Evolutionary conservation across 2,329 filamentous ascomycete species (phyloP), one percentile per base, ranked within the genome.

Genomic region (Aspergillus glaucus): DNA sequence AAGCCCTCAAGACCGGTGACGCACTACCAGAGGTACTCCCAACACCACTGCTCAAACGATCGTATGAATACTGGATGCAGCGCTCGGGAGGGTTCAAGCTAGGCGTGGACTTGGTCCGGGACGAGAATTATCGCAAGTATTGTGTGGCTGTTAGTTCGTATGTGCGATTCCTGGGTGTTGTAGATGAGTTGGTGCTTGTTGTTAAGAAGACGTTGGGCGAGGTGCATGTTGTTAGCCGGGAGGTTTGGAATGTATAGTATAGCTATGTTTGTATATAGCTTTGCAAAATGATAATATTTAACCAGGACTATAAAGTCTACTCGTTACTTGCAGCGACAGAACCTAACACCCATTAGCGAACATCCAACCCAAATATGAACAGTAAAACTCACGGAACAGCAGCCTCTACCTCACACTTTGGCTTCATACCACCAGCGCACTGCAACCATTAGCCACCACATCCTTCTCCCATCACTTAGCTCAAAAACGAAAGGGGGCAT

Each of bases 1-100:
- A 77, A 44, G 62, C 74, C 2, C 56, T 79, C 12, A 68, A 72
- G 17, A 77, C 74, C 0, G 76, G 74, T 0, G 68, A 70, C n/a
- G 66, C 77, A 0, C 55, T 77, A 0, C 76, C 76, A 0, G 72
- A 75, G 45, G 62, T 75, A 2, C 53, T 79, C 0, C 76, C 76
- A 0, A 70, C 72, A 1, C 77, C 76, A 2, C 54, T 79, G 19
- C 55, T 76, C 1, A 63, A 67, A 2, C 66, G 68, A 2, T 67
- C 60, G 14, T 54, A 62, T 19, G 60, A 66, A 34, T 60, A 54
- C 19, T 63, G 61, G 57, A 50, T 47, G 22, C 42, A 43, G 1
- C 55, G 56, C 7, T 51, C 56, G 4, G 43, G 42, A 3, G 55
- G 63, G 10, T 50, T 65, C 1, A 51, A 63, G 2, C 44, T 76